Conservation (phyloP, 805 yeast genomes). For the Candida manassasensis region DNA sequence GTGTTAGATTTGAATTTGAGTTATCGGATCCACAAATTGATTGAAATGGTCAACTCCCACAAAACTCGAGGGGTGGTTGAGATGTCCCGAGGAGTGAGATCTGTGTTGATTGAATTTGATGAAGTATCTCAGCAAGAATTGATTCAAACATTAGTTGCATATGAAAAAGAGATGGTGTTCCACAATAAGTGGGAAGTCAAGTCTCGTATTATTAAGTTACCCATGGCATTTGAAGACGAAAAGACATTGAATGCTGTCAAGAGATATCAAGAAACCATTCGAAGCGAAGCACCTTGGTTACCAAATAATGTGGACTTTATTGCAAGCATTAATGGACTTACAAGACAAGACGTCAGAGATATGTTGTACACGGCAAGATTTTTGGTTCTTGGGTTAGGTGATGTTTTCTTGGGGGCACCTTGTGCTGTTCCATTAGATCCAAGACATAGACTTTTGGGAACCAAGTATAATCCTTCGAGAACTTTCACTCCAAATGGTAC, state of each 20-base stretch:
- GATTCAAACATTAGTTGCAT: slow-evolving; percentile 60
- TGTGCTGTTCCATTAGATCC: slow-evolving; percentile 98
- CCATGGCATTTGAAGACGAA: slow-evolving; percentile 95
- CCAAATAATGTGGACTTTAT: slow-evolving; percentile 97
- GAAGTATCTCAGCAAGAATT: slow-evolving; percentile 63
- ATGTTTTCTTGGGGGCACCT: slow-evolving; percentile 96
- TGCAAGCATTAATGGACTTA: slow-evolving; percentile 80
- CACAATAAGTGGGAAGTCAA: slow-evolving; percentile 81
- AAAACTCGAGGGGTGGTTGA: slow-evolving; percentile 80
- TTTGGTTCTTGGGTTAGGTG: slow-evolving; percentile 93
- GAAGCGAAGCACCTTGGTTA: slow-evolving; percentile 93
- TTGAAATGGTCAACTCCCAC: slow-evolving; percentile 61
- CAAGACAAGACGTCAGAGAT: slow-evolving; percentile 69
- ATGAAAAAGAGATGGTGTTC: slow-evolving; percentile 70
- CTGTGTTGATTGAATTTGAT: slow-evolving; percentile 84
- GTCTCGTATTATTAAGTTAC: slow-evolving; percentile 77
- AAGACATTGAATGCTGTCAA: slow-evolving; percentile 85
- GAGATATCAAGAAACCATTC: slow-evolving; percentile 89
- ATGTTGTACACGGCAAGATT: slow-evolving; percentile 87
- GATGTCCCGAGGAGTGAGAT: slow-evolving; percentile 96
- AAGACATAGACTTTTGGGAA: slow-evolving; percentile 85
- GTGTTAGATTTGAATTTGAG: slow-evolving; percentile 78
- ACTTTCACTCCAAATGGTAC: slow-evolving; percentile 95
- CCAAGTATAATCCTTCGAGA: slow-evolving; percentile 95
- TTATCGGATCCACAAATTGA: slow-evolving; percentile 80